Base-by-base conservation (phyloP, 371 early-diverging fungal genomes). In the Rhizomucor miehei region DNA sequence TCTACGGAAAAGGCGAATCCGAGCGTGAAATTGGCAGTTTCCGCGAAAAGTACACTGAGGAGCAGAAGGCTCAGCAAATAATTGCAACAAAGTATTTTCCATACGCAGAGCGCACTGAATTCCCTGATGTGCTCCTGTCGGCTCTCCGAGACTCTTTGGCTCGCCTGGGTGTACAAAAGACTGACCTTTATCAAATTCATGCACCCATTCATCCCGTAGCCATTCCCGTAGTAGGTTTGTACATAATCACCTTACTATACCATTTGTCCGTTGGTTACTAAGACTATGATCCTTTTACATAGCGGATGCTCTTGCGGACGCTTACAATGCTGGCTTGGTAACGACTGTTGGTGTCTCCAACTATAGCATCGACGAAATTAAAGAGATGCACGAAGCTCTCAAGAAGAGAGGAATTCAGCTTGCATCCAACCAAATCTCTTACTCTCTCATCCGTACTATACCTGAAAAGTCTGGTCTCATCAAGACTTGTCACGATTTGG, bases 131-230 rank as follows among this genome's bases (percentile, higher is more conserved):
- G 3, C 59, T 81, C 12, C 47, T 75, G 34, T 73, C 67, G 29
- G 75, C 84, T 14, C 58, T 78, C 19, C 68, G 73, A 17, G 82
- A 66, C 17, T 84, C 80, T 2, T 66, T 87, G 44, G 71, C 75
- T 35, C 66, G 82, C 16, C 63, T 88, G 20, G 80, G 79, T 23
- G 61, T 72, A 11, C 70, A 81, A 19, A 77, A 79, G 34, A 59
- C 81, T 2, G 88, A 89, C 49, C 73, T 89, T n/a, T 88, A 85
- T 56, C 81, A 89, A 56, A 85, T 89, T 48, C 90, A 89, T 66
- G 87, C 85, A 47, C 86, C 90, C 4, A 73, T 83, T 11, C 81
- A 79, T 47, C 57, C 74, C 10, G 75, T 61, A 12, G 62, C 65
- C 13, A 68, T 80, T 20, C 75, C 79, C 46, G 72, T 73, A 1